A percentile compares a stretch with the other conserved stretches of the same genome.
Conservation (phyloP, 805 yeast genomes). For the Brettanomyces sp. region DNA sequence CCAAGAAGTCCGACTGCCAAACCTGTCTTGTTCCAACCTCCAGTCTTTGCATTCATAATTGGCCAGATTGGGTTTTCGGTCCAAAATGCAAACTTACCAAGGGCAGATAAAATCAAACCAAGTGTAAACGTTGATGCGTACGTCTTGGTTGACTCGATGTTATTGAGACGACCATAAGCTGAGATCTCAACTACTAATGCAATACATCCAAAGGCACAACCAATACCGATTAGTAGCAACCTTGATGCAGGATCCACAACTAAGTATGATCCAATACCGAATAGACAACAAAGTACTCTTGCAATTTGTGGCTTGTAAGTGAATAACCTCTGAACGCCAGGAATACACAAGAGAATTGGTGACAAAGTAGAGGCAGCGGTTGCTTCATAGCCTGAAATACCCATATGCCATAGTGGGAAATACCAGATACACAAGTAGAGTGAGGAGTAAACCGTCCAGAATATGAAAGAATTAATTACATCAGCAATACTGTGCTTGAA, state of each 20-base stretch:
- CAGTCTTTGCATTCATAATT: constrained; percentile 73
- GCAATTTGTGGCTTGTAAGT: constrained; percentile 42
- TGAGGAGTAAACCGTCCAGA: constrained; percentile 80
- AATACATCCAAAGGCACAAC: constrained; percentile 52
- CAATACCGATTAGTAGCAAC: constrained; percentile 56
- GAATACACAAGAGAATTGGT: constrained; percentile 30
- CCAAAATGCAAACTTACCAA: constrained; percentile 64
- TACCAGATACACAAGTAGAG: constrained; percentile 87
- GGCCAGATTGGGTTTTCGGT: constrained; percentile 97
- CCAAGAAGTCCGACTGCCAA: constrained; percentile 51
- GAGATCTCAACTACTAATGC: constrained; percentile 48
- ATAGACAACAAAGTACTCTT: constrained; percentile 42
- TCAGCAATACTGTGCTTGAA: constrained; percentile 35
- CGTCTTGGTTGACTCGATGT: constrained; percentile 23
- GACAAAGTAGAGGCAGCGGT: constrained; percentile 47
- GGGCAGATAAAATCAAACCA: constrained; percentile 68
- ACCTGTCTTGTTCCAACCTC: constrained; percentile 77
- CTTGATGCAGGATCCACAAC: constrained; percentile 62
- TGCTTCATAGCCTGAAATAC: constrained; percentile 89
- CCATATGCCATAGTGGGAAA: constrained; percentile 98
- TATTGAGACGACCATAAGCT: constrained; percentile 25
- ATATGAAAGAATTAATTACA: constrained; percentile 58
- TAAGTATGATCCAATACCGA: constrained; percentile 71
- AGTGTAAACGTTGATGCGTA: constrained; percentile 50
- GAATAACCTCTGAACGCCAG: constrained; percentile 29